Base-by-base conservation (phyloP, 805 yeast species). In the Candida pini region DNA sequence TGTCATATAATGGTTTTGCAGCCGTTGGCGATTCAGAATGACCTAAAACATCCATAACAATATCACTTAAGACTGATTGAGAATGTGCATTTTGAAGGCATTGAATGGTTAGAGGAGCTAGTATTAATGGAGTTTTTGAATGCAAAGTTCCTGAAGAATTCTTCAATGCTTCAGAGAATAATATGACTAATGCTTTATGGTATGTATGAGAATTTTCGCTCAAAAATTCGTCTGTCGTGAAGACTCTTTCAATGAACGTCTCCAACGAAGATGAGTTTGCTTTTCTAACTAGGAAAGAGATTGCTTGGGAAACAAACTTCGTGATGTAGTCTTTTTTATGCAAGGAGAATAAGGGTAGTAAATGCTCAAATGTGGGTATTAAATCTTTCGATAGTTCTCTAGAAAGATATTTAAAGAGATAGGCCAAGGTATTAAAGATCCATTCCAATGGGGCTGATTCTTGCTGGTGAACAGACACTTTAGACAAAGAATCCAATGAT, bases 271-370 rank as follows among this genome's bases (percentile, higher is more conserved):
- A 67, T 0, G 65, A 54, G 17, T 68, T 66, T 41, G 84, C 68
- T 55, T 85, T 85, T 52, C 92, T 75, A 8, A 90, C 64, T 37
- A 90, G 63, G 48, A 83, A 92, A 0, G 97, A 84, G 30, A 90
- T 57, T 0, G 96, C 92, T 57, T 90, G 97, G 0, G 96, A 88
- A 15, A 95, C 78, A 49, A 90, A 92, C 41, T 94, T 69, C 1
- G 85, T 69, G 23, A 89, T 69, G 43, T 81, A 77, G 18, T 75
- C 75, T 45, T 79, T 81, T 14, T 62, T 58, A 36, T 68, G 68
- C 33, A 76, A 60, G 23, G 73, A 72, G 35, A 90, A 62, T 16
- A 87, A 57, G 0, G 94, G 89, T 22, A 76, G 58, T 9, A 88
- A 63, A 4, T 72, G 51, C 22, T 69, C 64, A 54, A 83, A 85